Evolutionary conservation across 371 early-diverging fungal species (phyloP).

Genomic region (Chytridiales sp.): DNA sequence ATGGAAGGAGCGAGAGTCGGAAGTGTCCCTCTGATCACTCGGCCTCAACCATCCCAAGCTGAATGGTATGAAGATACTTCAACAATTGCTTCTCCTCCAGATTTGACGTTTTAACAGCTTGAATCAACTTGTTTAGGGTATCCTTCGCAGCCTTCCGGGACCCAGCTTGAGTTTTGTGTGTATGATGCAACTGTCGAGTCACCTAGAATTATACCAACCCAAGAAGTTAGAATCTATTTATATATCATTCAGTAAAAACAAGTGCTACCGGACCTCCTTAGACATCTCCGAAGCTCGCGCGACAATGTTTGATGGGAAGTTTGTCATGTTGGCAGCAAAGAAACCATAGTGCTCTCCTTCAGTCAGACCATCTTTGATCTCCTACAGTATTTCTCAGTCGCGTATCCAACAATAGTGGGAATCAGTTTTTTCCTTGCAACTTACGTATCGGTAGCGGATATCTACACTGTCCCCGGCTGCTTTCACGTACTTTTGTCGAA

Average conservation of each 20-base stretch:
- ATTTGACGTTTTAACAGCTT: not conserved
- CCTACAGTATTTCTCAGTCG: not conserved
- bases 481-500: not conserved
- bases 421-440: not conserved
- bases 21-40: too few relatives aligned
- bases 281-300: not conserved
- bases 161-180: too few relatives aligned
- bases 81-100: not conserved
- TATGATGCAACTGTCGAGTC: too few relatives aligned
- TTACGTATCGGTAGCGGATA: not conserved
- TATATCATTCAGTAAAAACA: not conserved
- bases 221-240: not conserved
- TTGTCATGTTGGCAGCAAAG: not conserved
- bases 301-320: not conserved
- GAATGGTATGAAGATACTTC: not conserved
- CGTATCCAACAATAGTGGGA: not conserved
- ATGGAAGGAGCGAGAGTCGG: too few relatives aligned
- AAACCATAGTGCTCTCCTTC: not conserved
- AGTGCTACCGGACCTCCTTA: not conserved
- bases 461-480: not conserved
- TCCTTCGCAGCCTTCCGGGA: not conserved
- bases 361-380: conserved; percentile 2
- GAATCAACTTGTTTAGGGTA: not conserved
- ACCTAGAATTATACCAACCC: too few relatives aligned
- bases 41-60: too few relatives aligned